Percentiles rank a stretch among this genome's conserved stretches.
Conservation (phyloP, 208 protist genomes). For the Trypanosoma vivax region DNA sequence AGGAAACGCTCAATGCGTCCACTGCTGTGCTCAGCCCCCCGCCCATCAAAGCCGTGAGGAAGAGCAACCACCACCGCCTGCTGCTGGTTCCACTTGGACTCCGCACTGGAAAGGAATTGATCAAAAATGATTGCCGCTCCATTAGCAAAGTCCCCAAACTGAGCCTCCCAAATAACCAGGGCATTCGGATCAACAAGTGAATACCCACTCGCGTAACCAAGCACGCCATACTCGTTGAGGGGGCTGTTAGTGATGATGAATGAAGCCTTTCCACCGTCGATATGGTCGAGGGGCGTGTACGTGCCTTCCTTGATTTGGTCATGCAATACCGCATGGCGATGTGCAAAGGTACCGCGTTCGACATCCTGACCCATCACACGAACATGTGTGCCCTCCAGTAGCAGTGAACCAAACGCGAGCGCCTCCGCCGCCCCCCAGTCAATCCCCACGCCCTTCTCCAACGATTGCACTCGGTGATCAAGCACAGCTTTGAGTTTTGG, state of each 20-base stretch:
- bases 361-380: conserved; percentile 94
- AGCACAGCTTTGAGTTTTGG: conserved; percentile 76
- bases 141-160: conserved; percentile 99
- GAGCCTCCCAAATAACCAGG: conserved; percentile 98
- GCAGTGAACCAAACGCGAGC: conserved; percentile 92
- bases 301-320: conserved; percentile 78
- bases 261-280: conserved; percentile 56
- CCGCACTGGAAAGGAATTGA: conserved; percentile 92
- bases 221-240: conserved; percentile 95
- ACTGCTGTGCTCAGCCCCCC: conserved; percentile 96
- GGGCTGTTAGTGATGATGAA: conserved; percentile 92
- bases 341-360: conserved; percentile 96
- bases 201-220: conserved; percentile 97
- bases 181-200: conserved; percentile 91
- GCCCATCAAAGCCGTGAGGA: conserved; percentile 98
- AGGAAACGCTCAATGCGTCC: conserved; percentile 97
- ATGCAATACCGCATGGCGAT: conserved; percentile 95
- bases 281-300: conserved; percentile 78
- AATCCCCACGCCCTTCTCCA: conserved; percentile 69
- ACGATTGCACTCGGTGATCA: conserved; percentile 62
- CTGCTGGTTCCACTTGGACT: conserved; percentile 98
- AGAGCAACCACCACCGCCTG: conserved; percentile 94
- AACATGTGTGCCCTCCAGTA: conserved; percentile 93
- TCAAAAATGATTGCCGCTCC: conserved; percentile 98
- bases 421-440: conserved; percentile 95